Percentiles rank a stretch among this genome's conserved stretches.
Evolutionary conservation across 768 basidiomycete genomes (phyloP).

Genomic region (Trametes gibbosa): DNA sequence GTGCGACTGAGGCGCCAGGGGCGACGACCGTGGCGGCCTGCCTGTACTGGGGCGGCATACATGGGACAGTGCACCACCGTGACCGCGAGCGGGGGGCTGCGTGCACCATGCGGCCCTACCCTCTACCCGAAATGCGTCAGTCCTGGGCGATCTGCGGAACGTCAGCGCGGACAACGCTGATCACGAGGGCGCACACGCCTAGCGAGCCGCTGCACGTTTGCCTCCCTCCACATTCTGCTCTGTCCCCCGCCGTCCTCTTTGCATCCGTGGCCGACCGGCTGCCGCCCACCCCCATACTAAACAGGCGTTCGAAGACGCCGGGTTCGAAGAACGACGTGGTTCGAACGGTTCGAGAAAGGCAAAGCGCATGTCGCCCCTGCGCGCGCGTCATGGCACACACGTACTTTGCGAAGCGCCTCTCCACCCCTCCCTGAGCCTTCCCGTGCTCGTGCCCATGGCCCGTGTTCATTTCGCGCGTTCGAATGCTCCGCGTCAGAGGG

Average conservation of each 20-base stretch:
- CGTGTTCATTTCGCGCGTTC: constrained; percentile 4
- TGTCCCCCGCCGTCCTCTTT: background rate
- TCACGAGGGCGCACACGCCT: constrained; percentile 1
- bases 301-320: background rate
- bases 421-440: background rate
- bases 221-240: background rate
- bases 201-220: constrained; percentile 8
- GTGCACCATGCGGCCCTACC: constrained; percentile 3
- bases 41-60: background rate
- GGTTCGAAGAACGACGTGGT: background rate
- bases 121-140: constrained; percentile 8
- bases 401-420: background rate
- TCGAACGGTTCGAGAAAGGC: background rate
- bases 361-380: background rate
- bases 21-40: background rate
- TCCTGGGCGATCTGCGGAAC: constrained; percentile 13
- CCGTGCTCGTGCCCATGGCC: background rate
- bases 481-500: background rate
- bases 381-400: background rate
- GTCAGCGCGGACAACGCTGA: constrained; percentile 12
- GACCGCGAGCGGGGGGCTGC: background rate
- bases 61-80: background rate
- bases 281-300: background rate
- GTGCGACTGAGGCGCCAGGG: background rate
- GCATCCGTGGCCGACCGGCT: background rate